Base-by-base conservation (phyloP, 2,329 filamentous ascomycete genomes). In the Fusarium fujikuroi region DNA sequence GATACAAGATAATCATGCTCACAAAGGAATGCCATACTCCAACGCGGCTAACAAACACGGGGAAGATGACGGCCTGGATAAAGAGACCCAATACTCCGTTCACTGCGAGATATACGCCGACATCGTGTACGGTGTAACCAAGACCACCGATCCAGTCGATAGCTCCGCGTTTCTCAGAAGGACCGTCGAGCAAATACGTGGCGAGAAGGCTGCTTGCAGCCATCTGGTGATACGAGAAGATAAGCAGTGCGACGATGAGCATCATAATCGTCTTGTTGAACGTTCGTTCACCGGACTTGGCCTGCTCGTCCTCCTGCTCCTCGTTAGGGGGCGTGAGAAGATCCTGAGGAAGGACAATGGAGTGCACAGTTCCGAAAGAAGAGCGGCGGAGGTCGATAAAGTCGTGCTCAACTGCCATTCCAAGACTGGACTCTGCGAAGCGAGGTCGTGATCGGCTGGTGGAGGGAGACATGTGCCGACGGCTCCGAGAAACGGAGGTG, bases 21-120 rank as follows among this genome's bases (percentile, higher is more conserved):
- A 92, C 81, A 76, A 93, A 92, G 0, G 92, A 86, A 56, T 84
- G 86, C 91, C 91, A 93, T 3, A 93, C 86, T 3, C 92, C 92
- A 19, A 93, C 83, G 71, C 84, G 87, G 60, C 88, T 86, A 7
- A 92, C 89, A 69, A 92, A 84, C 21, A 90, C 75, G 8, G 92
- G 92, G 77, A 93, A 93, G 36, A 95, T 84, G 50, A 94, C 81
- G 3, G 88, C 92, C 81, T 95, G 93, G 49, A 95, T 91, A 74
- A 92, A 85, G 2, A 95, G 86, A 1, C 92, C 92, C 63, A 95
- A 90, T 70, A 92, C 81, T 6, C 92, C 93, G 74, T 94, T 92
- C 58, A 92, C 82, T 7, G 90, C 88, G 81, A 94, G 87, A 75
- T 93, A 92, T 28, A 91, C 79, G 19, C 92, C 92, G 19, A 93